Evolutionary conservation across 257 asterid species (phyloP).

Genomic region (Nyctanthes arbortristis): DNA sequence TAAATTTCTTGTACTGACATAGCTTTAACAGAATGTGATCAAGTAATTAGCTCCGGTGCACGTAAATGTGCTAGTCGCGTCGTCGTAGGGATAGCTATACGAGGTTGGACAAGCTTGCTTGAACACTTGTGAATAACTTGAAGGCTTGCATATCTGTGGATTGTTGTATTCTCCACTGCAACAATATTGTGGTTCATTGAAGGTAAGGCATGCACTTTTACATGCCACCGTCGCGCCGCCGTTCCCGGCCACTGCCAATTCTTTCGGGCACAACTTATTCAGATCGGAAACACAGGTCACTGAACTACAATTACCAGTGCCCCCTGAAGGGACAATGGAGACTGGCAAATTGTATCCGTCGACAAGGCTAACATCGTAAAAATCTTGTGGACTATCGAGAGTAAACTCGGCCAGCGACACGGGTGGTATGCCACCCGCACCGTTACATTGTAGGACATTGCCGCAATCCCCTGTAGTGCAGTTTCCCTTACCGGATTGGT

Average conservation of each 20-base stretch:
- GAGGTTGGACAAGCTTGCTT: constrained; percentile 61
- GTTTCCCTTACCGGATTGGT: constrained; percentile 46
- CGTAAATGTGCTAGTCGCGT: constrained; percentile 56
- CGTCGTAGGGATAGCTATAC: constrained; percentile 69
- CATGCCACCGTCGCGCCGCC: constrained; percentile 47
- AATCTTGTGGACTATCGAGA: constrained; percentile 46
- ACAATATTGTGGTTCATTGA: constrained; percentile 51
- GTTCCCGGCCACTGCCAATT: constrained; percentile 30
- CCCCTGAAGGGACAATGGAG: constrained; percentile 49
- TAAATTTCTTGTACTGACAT: too few species aligned
- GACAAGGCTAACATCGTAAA: constrained; percentile 64
- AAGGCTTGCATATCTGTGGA: constrained; percentile 55
- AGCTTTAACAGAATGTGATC: constrained; percentile 41
- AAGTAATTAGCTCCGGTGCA: constrained; percentile 52
- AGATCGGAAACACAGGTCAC: constrained; percentile 42
- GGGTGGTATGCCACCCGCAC: constrained; percentile 64
- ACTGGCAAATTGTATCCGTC: constrained; percentile 55
- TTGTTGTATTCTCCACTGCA: constrained; percentile 49
- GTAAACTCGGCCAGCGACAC: constrained; percentile 74
- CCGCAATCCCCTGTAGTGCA: constrained; percentile 72
- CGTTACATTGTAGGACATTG: constrained; percentile 42
- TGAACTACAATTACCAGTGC: constrained; percentile 43
- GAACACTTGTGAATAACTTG: constrained; percentile 48
- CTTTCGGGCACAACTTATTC: constrained; percentile 50
- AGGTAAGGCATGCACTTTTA: constrained; percentile 62